Conservation (phyloP, 805 yeast genomes). For the Yamadazyma laniorum region DNA sequence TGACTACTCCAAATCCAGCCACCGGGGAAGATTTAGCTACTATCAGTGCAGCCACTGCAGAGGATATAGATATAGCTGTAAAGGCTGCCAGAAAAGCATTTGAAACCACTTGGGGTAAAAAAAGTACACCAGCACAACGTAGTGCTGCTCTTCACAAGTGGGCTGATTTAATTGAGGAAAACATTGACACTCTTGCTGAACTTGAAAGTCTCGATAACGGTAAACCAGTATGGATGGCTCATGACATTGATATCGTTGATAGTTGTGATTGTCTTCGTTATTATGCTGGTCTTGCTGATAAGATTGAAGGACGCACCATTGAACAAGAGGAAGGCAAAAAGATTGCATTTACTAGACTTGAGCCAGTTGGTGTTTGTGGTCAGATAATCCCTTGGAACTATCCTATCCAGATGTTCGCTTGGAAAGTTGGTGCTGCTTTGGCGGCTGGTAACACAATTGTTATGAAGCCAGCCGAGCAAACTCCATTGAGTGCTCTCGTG, state of each 20-base stretch:
- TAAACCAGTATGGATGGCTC: slow-evolving; percentile 50
- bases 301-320: slow-evolving; percentile 61
- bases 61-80: slow-evolving; percentile 56
- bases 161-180: slow-evolving; percentile 48
- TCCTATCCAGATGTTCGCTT: slow-evolving; percentile 49
- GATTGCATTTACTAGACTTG: slow-evolving; percentile 31
- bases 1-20: slow-evolving; percentile 52
- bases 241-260: slow-evolving; percentile 55
- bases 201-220: slow-evolving; percentile 62
- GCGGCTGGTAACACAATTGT: slow-evolving; percentile 50
- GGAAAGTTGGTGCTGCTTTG: slow-evolving; percentile 48
- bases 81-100: slow-evolving; percentile 52
- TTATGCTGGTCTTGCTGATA: slow-evolving; percentile 76
- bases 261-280: slow-evolving; percentile 57
- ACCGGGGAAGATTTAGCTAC: slow-evolving; percentile 51
- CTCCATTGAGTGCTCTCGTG: slow-evolving; percentile 45
- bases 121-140: slow-evolving; percentile 44
- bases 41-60: slow-evolving; percentile 49
- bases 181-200: slow-evolving; percentile 51
- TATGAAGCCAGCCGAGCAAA: slow-evolving; percentile 49
- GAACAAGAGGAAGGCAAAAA: slow-evolving; percentile 57
- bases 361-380: slow-evolving; percentile 48
- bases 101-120: slow-evolving; percentile 41
- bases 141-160: slow-evolving; percentile 47
- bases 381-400: slow-evolving; percentile 55